Percentiles rank a stretch among this genome's conserved stretches.
These are phyloP conservation scores for Phytophthora podocarpi DNA, from an alignment of 352 stramenopile species.

Conservation along the genomic window DNA sequence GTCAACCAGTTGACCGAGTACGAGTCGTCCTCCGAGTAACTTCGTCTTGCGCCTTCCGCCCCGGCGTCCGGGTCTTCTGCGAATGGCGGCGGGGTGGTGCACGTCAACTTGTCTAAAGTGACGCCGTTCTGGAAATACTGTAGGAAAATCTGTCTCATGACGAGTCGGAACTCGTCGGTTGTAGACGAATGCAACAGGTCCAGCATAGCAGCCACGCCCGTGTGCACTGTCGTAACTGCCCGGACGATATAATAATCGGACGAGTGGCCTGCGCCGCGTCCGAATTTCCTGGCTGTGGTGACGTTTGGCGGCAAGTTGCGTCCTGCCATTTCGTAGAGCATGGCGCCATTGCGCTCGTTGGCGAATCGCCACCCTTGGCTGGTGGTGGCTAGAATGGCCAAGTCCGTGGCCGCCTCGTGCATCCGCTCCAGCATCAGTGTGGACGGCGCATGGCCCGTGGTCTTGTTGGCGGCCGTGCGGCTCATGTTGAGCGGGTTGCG, in stretches of 20 bases:
- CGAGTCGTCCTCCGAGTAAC: constrained; percentile 64
- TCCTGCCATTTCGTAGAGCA: constrained; percentile 69
- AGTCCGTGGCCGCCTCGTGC: constrained; percentile 59
- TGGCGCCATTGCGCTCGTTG: constrained; percentile 54
- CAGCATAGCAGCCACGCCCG: constrained; percentile 50
- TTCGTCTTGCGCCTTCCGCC: constrained; percentile 32
- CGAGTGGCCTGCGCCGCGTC: constrained; percentile 47
- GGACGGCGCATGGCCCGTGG: constrained; percentile 59
- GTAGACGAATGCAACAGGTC: constrained; percentile 50
- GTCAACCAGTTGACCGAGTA: constrained; percentile 76
- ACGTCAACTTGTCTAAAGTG: constrained; percentile 68
- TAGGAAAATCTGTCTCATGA: constrained; percentile 67
- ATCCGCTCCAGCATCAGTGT: constrained; percentile 65
- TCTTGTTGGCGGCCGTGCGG: constrained; percentile 51
- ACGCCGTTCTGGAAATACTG: constrained; percentile 58
- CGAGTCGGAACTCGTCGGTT: constrained; percentile 49
- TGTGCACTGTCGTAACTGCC: constrained; percentile 59
- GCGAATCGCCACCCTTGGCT: constrained; percentile 55
- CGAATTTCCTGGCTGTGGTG: constrained; percentile 53
- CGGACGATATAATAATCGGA: constrained; percentile 75
- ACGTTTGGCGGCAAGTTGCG: constrained; percentile 48
- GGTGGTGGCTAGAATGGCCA: constrained; percentile 54
- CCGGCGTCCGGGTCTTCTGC: constrained; percentile 35
- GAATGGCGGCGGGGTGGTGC: constrained; percentile 57
- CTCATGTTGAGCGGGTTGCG: constrained; percentile 53